Evolutionary conservation across 164 flowering plant genomes (phyloP).

Genomic region (Berberis thunbergii): DNA sequence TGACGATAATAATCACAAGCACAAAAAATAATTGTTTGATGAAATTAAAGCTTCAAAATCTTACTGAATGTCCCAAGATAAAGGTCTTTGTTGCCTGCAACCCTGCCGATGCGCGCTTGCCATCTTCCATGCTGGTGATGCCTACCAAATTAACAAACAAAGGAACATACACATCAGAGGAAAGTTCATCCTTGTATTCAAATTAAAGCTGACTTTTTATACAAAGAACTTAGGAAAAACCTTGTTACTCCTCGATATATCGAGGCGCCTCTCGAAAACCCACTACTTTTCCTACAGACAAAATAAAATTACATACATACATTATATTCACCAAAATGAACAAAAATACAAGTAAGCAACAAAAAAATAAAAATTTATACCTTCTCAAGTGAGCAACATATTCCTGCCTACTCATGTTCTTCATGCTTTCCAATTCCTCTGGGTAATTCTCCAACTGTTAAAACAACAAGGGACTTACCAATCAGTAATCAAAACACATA

Average conservation of each 20-base stretch:
- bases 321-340: neutral
- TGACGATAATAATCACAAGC: neutral
- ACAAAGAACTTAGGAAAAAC: slow-evolving; percentile 16
- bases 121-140: slow-evolving; percentile 95
- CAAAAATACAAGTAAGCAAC: neutral
- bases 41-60: slow-evolving; percentile 12
- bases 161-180: neutral
- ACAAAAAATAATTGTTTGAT: neutral
- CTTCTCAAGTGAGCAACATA: slow-evolving; percentile 83
- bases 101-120: slow-evolving; percentile 92
- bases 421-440: slow-evolving; percentile 72
- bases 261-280: slow-evolving; percentile 91
- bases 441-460: slow-evolving; percentile 61
- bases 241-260: slow-evolving; percentile 93
- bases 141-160: slow-evolving; percentile 23
- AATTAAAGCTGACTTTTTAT: neutral
- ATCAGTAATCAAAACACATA: slow-evolving; percentile 1
- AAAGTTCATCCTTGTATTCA: neutral
- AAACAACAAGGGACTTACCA: neutral
- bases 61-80: slow-evolving; percentile 87
- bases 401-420: slow-evolving; percentile 87
- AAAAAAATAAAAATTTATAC: slow-evolving; percentile 16
- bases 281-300: slow-evolving; percentile 70
- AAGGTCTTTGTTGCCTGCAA: slow-evolving; percentile 91
- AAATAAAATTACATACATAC: neutral